A percentile compares a stretch with the other conserved stretches of the same genome.
phyloP scores from a whole-genome alignment of 345 rosid species.

The Lepidium africanum region DNA sequence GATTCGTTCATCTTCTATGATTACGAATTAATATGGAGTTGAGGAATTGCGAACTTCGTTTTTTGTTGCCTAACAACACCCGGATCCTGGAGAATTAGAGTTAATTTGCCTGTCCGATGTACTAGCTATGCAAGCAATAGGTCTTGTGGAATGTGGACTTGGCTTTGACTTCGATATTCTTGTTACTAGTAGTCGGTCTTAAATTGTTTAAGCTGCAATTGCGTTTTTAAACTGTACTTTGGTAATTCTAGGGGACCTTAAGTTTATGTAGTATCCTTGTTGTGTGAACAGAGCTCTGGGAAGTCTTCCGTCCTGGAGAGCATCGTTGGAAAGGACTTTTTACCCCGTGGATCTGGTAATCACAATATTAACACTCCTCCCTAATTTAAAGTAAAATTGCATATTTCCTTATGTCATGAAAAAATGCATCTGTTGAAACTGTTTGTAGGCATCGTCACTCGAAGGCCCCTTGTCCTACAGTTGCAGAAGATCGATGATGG shows the following conservation, averaged over 20 bases:
- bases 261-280: neutral
- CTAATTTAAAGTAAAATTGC: neutral
- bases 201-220: neutral
- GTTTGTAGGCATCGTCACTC: conserved; percentile 78
- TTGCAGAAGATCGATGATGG: conserved; percentile 96
- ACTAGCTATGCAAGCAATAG: neutral
- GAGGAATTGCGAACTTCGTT: neutral
- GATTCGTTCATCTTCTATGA: neutral
- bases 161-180: conserved; percentile 7
- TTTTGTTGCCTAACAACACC: no score
- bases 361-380: neutral
- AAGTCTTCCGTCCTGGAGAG: conserved; percentile 99
- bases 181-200: neutral
- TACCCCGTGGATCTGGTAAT: conserved; percentile 99
- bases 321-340: conserved; percentile 91
- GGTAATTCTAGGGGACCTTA: neutral
- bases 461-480: conserved; percentile 96
- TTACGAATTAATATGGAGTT: neutral
- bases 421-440: neutral
- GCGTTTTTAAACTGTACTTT: neutral
- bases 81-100: neutral
- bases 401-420: neutral
- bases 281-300: conserved; percentile 74
- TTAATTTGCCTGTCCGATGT: neutral
- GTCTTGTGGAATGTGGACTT: conserved; percentile 10